These are phyloP conservation scores for Nakaseomyces nivariensis DNA, from an alignment of 1,139 yeast genomes.

Conservation along the genomic window DNA sequence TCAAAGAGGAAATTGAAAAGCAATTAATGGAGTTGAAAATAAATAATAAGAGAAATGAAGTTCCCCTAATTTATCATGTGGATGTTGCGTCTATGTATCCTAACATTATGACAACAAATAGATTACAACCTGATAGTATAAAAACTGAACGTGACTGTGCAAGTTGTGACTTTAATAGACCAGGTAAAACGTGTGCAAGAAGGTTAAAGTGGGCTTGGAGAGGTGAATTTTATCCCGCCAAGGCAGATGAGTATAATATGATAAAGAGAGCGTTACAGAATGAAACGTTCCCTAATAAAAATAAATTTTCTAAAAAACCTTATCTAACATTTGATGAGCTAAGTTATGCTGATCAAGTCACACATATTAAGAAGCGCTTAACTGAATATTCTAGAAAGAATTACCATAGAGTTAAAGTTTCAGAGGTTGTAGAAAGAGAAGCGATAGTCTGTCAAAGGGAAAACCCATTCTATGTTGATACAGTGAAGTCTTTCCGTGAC, in stretches of 20 bases:
- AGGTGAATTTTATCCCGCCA: constrained; percentile 90
- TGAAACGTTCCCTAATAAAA: constrained; percentile 61
- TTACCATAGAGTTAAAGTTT: constrained; percentile 68
- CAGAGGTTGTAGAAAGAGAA: constrained; percentile 80
- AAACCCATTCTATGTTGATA: constrained; percentile 91
- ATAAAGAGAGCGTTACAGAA: constrained; percentile 72
- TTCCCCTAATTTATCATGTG: constrained; percentile 88
- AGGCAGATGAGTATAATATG: constrained; percentile 86
- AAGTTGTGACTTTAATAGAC: constrained; percentile 91
- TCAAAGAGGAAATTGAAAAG: constrained; percentile 46
- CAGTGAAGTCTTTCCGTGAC: constrained; percentile 91
- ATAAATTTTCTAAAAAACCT: constrained; percentile 33
- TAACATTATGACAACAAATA: constrained; percentile 93
- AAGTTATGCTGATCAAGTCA: constrained; percentile 68
- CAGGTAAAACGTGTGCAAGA: constrained; percentile 89
- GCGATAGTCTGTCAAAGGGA: constrained; percentile 96
- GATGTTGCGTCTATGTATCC: constrained; percentile 99
- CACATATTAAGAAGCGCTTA: constrained; percentile 65
- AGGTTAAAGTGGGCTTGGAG: constrained; percentile 97
- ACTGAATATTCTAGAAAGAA: constrained; percentile 79
- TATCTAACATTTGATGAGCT: constrained; percentile 63
- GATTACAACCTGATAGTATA: constrained; percentile 97
- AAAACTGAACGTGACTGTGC: constrained; percentile 94
- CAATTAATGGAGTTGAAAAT: constrained; percentile 49
- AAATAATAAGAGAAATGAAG: constrained; percentile 58